phyloP scores from a whole-genome alignment of 1,284 basidiomycete genomes.

The Malassezia globosa region DNA sequence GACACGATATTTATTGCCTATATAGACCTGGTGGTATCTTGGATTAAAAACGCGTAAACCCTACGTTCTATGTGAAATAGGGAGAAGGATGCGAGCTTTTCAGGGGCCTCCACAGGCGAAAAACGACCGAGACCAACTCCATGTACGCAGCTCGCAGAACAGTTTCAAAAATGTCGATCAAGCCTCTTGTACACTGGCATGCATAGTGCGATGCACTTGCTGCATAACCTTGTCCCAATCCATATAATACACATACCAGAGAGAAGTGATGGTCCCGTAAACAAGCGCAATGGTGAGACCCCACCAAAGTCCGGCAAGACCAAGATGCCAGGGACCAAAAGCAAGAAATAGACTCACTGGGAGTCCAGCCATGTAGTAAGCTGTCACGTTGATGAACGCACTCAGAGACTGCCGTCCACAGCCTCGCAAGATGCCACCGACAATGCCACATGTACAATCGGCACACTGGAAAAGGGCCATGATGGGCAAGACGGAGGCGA shows the following conservation, averaged over 20 bases:
- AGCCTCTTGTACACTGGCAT: not conserved
- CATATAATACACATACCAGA: slow-evolving; percentile 11
- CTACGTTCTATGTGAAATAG: too few relatives aligned
- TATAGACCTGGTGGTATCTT: not conserved
- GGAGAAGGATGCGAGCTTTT: too few relatives aligned
- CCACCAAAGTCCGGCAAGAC: slow-evolving; percentile 50
- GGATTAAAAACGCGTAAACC: too few relatives aligned
- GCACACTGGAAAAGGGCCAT: slow-evolving; percentile 56
- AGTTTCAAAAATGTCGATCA: too few relatives aligned
- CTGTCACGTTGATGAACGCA: slow-evolving; percentile 50
- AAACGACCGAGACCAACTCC: too few relatives aligned
- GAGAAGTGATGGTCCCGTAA: slow-evolving; percentile 39
- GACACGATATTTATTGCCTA: slow-evolving; percentile 9
- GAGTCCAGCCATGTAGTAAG: slow-evolving; percentile 51
- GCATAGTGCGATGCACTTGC: slow-evolving; percentile 10
- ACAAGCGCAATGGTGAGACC: slow-evolving; percentile 50
- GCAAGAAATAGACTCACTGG: slow-evolving; percentile 51
- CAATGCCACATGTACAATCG: slow-evolving; percentile 61
- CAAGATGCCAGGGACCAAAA: slow-evolving; percentile 46
- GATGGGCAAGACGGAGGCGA: slow-evolving; percentile 63
- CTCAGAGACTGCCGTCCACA: slow-evolving; percentile 56
- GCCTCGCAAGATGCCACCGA: slow-evolving; percentile 65
- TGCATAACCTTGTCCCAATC: slow-evolving; percentile 14
- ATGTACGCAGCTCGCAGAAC: too few relatives aligned
- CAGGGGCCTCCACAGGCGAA: too few relatives aligned